phyloP scores from a whole-genome alignment of 352 stramenopile genomes.

The Phytophthora crassamura region DNA sequence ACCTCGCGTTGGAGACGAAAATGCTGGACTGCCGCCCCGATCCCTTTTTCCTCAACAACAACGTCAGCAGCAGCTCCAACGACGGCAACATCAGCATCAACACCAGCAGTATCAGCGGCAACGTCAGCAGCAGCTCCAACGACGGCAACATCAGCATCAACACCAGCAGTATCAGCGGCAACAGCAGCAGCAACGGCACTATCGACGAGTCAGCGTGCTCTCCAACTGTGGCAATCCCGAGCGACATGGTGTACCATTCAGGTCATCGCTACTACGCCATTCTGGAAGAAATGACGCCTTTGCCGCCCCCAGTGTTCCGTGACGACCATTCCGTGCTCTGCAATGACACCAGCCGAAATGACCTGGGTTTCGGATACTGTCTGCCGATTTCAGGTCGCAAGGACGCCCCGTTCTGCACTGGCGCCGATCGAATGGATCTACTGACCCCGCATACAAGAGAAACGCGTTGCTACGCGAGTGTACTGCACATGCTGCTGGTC shows the following conservation, averaged over 20 bases:
- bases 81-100: neutral
- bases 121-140: neutral
- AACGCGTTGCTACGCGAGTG: slow-evolving; percentile 52
- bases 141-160: neutral
- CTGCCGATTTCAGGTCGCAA: slow-evolving; percentile 57
- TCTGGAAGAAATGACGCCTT: slow-evolving; percentile 3
- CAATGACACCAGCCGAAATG: slow-evolving; percentile 2
- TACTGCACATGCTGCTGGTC: slow-evolving; percentile 61
- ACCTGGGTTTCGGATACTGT: slow-evolving; percentile 34
- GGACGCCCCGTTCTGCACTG: slow-evolving; percentile 48
- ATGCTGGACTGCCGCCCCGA: slow-evolving; percentile 1
- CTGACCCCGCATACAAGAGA: slow-evolving; percentile 23
- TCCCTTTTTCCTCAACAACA: neutral
- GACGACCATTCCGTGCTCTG: slow-evolving; percentile 28
- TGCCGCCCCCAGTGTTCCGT: slow-evolving; percentile 27
- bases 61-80: neutral
- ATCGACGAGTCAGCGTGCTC: slow-evolving; percentile 5
- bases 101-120: neutral
- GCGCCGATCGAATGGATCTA: slow-evolving; percentile 55
- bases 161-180: neutral
- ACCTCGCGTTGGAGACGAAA: slow-evolving; percentile 9
- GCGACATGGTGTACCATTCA: slow-evolving; percentile 20
- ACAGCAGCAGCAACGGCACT: neutral
- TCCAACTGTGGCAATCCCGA: slow-evolving; percentile 17
- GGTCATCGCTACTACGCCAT: slow-evolving; percentile 25